phyloP scores from a whole-genome alignment of 306 rosid species.

The Adenanthera pavonina region DNA sequence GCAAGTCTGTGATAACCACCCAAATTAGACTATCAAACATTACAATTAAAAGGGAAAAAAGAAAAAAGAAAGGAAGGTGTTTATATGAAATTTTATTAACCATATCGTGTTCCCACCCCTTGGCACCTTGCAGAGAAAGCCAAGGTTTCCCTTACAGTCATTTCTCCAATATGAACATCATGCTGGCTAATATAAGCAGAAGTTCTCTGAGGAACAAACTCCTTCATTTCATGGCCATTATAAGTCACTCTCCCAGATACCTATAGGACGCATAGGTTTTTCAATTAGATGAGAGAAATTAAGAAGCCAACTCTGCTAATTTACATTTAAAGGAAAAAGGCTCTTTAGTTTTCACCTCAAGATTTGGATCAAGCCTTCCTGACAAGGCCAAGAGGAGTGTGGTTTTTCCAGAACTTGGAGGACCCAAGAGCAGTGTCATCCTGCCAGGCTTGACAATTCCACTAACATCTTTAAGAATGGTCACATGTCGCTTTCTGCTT shows the following conservation, averaged over 20 bases:
- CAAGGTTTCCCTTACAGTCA: conserved; percentile 95
- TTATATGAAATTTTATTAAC: conserved; percentile 39
- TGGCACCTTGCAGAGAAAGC: conserved; percentile 88
- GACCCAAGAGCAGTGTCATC: conserved; percentile 93
- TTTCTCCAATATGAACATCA: conserved; percentile 84
- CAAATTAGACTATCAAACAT: conserved; percentile 2
- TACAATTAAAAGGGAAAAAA: background rate
- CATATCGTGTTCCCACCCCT: conserved; percentile 87
- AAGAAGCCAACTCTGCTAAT: background rate
- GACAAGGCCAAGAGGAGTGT: conserved; percentile 77
- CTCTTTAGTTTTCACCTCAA: conserved; percentile 50
- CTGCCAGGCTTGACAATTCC: conserved; percentile 80
- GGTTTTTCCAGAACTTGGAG: conserved; percentile 95
- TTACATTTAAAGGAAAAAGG: background rate
- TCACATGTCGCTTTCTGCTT: conserved; percentile 51
- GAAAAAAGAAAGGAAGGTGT: background rate
- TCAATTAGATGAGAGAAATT: background rate
- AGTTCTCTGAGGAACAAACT: conserved; percentile 79
- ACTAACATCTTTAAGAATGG: conserved; percentile 69
- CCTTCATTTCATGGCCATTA: conserved; percentile 55
- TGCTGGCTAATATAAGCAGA: conserved; percentile 89
- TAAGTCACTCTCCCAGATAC: conserved; percentile 53
- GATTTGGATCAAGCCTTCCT: conserved; percentile 70
- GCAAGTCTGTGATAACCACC: conserved; percentile 42
- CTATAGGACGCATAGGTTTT: conserved; percentile 13